Evolutionary conservation across 2,329 filamentous ascomycete species (phyloP), one percentile per base, ranked within the genome.

Genomic region (Penicillium nordicum): DNA sequence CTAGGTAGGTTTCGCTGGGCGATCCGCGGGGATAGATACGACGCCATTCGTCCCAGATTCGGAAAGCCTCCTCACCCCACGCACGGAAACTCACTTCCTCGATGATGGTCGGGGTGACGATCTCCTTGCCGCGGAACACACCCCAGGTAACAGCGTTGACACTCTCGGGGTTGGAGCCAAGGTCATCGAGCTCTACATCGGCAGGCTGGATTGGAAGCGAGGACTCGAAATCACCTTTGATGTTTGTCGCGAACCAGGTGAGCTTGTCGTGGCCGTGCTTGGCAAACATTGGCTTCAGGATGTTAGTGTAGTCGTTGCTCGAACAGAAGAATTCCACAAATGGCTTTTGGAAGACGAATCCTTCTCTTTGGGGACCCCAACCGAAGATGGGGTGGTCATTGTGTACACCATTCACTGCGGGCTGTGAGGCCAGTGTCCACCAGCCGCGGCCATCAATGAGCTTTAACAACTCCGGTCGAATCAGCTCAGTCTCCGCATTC

Each of bases 101-200:
- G 67, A 97, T 96, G 69, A 97, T 97, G 1, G 93, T 97, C 3
- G 93, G 93, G 23, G 92, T 96, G 56, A 96, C 84, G 69, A 97
- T 97, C 74, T 97, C 93, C 76, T 97, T 97, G 41, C 91, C 91
- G 0, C 90, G 88, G 76, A 97, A 97, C 0, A 92, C 90, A 50
- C 93, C 93, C 93, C 93, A 97, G 0, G 94, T 99, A 2, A 99
- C 94, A 0, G 93, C 92, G 69, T 97, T 97, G 30, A 95, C 93
- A 66, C 84, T 86, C 76, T 74, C 66, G 72, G 71, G 62, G 59
- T 70, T 71, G 18, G 63, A 46, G 21, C 58, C 48, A 7, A 67
- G 64, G 42, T 70, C 63, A 14, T 78, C 74, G 30, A 67, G 56
- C 48, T 72, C 63, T n/a, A 65, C 53, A 55, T 71, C 60, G 41